These are phyloP conservation scores for Boletus sensibilis DNA, from an alignment of 768 basidiomycete genomes.

Conservation along the genomic window DNA sequence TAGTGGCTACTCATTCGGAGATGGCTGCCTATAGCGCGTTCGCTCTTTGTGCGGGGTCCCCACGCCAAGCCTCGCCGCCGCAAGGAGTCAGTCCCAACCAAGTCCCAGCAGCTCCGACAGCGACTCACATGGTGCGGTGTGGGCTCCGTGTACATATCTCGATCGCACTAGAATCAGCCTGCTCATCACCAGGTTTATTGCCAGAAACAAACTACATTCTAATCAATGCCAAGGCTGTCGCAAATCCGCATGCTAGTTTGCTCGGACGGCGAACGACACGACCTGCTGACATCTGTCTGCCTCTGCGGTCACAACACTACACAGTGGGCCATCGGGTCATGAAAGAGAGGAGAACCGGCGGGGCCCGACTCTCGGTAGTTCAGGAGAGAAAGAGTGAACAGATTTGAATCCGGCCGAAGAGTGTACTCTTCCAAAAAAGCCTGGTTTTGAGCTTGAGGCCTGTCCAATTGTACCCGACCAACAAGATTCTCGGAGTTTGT, in stretches of 20 bases:
- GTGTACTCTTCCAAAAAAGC: neutral
- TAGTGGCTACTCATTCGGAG: neutral
- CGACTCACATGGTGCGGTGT: neutral
- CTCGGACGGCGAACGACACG: neutral
- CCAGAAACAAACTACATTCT: neutral
- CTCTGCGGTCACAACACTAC: neutral
- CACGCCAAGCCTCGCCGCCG: neutral
- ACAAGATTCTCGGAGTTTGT: neutral
- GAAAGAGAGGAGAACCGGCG: neutral
- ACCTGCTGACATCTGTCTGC: neutral
- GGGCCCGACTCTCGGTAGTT: neutral
- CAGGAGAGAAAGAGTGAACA: neutral
- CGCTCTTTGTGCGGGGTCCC: slow-evolving; percentile 12
- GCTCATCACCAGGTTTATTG: neutral
- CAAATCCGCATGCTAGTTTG: neutral
- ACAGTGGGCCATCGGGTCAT: neutral
- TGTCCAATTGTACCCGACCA: neutral
- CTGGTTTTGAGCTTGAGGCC: neutral
- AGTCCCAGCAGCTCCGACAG: neutral
- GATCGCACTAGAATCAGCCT: neutral
- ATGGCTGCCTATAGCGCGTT: neutral
- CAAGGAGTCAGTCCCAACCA: too few relatives aligned
- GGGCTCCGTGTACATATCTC: neutral
- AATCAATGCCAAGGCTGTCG: neutral
- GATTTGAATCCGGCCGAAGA: neutral